A percentile compares a stretch with the other conserved stretches of the same genome.
These are phyloP conservation scores for Fusarium pseudonygamai DNA, from an alignment of 2,329 filamentous ascomycete species.

Conservation along the genomic window DNA sequence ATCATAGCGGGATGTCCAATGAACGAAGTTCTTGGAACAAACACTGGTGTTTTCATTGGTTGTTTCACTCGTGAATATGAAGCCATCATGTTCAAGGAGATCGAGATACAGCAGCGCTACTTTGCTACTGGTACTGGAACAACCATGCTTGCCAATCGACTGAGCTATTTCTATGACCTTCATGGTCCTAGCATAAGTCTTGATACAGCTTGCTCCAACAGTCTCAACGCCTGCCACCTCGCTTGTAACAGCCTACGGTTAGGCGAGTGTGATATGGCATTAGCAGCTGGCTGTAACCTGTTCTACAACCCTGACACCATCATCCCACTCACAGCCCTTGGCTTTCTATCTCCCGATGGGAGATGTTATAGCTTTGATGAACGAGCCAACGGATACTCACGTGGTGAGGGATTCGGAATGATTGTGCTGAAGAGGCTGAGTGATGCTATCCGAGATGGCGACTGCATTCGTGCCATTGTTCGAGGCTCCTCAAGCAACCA, in stretches of 20 bases:
- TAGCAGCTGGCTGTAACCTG: not conserved
- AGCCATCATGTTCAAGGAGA: constrained; percentile 10
- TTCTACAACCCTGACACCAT: constrained; percentile 7
- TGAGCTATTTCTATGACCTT: constrained; percentile 8
- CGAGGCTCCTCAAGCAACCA: constrained; percentile 4
- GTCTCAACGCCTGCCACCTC: not conserved
- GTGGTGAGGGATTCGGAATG: not conserved
- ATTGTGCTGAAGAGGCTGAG: not conserved
- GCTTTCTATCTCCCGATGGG: not conserved
- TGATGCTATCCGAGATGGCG: not conserved
- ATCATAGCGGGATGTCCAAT: not conserved
- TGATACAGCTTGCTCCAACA: constrained; percentile 1
- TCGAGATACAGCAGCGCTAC: not conserved
- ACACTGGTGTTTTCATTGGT: constrained; percentile 7
- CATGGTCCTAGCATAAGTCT: constrained; percentile 2
- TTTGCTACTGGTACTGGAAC: constrained; percentile 4
- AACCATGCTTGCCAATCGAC: constrained; percentile 8
- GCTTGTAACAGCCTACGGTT: not conserved
- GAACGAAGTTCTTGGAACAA: not conserved
- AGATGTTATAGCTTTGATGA: constrained; percentile 1
- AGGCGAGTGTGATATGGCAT: constrained; percentile 3
- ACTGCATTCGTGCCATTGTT: constrained; percentile 1
- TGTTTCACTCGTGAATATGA: constrained; percentile 9
- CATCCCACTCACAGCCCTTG: not conserved
- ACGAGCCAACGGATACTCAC: not conserved